Evolutionary conservation across 2,329 filamentous ascomycete genomes (phyloP).

Genomic region (Ophiosphaerella korrae): DNA sequence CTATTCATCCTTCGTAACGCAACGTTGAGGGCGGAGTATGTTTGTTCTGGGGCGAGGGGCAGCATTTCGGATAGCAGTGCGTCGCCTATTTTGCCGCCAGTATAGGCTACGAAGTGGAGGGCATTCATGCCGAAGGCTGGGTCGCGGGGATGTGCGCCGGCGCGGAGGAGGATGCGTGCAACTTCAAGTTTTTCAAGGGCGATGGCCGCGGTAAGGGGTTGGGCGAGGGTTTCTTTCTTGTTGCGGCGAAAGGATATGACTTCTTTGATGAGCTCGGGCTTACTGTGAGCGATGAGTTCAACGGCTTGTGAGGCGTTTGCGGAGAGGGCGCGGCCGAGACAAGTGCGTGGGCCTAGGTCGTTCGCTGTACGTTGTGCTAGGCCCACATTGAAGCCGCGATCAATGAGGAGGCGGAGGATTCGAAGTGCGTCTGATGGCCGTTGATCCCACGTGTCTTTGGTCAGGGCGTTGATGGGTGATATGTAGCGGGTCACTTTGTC

Average conservation of each 20-base stretch:
- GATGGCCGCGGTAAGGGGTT: conserved; percentile 21
- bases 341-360: conserved; percentile 17
- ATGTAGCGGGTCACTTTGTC: conserved; percentile 20
- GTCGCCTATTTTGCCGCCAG: conserved; percentile 14
- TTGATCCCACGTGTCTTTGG: conserved; percentile 25
- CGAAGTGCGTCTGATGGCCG: conserved; percentile 26
- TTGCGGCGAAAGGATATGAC: conserved; percentile 20
- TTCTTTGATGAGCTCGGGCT: conserved; percentile 17
- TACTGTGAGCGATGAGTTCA: conserved; percentile 21
- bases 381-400: conserved; percentile 16
- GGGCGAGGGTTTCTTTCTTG: conserved; percentile 19
- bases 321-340: conserved; percentile 18
- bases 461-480: conserved; percentile 20
- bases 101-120: conserved; percentile 18
- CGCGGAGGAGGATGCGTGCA: conserved; percentile 18
- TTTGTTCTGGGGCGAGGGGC: conserved; percentile 16
- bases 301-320: conserved; percentile 24
- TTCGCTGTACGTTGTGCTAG: conserved; percentile 20
- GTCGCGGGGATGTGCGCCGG: conserved; percentile 22
- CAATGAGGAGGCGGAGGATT: conserved; percentile 19
- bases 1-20: conserved; percentile 20
- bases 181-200: conserved; percentile 15
- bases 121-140: conserved; percentile 25
- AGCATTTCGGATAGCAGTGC: conserved; percentile 24
- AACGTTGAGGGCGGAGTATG: conserved; percentile 22